A percentile compares a stretch with the other conserved stretches of the same genome.
Conservation (phyloP, 208 protist species). For the Leishmania major region DNA sequence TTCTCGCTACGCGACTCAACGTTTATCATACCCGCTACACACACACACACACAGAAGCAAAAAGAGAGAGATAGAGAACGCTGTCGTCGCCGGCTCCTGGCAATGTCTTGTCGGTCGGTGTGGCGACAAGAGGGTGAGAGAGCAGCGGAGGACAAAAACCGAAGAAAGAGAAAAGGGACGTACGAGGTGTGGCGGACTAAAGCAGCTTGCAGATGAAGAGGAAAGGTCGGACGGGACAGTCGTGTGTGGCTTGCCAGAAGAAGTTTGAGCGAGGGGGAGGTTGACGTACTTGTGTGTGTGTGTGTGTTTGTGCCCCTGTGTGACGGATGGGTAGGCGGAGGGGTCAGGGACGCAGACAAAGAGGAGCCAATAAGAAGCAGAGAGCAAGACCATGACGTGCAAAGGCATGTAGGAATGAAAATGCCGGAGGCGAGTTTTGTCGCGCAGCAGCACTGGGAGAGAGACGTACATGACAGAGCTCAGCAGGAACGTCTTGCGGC, state of each 20-base stretch:
- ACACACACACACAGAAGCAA: neutral
- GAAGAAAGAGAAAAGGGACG: neutral
- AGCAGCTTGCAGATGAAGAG: neutral
- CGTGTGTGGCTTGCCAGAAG: neutral
- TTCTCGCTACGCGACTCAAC: conserved; percentile 12
- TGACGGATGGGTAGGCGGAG: neutral
- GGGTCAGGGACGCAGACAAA: neutral
- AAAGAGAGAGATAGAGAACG: neutral
- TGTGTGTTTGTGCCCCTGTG: neutral
- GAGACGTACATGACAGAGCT: neutral
- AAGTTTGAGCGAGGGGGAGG: neutral
- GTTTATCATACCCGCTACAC: neutral
- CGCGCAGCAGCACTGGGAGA: too few relatives aligned
- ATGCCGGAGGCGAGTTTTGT: neutral
- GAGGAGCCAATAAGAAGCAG: neutral
- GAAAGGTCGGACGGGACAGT: neutral
- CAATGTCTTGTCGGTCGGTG: neutral
- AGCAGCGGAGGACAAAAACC: neutral
- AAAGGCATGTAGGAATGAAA: neutral
- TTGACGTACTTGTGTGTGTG: neutral
- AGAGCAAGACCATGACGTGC: neutral
- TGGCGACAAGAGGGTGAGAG: neutral
- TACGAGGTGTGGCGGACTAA: neutral
- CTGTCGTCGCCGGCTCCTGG: neutral
- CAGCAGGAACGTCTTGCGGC: neutral